Evolutionary conservation across 1,284 basidiomycete genomes (phyloP).

Genomic region (Moesziomyces aphidis): DNA sequence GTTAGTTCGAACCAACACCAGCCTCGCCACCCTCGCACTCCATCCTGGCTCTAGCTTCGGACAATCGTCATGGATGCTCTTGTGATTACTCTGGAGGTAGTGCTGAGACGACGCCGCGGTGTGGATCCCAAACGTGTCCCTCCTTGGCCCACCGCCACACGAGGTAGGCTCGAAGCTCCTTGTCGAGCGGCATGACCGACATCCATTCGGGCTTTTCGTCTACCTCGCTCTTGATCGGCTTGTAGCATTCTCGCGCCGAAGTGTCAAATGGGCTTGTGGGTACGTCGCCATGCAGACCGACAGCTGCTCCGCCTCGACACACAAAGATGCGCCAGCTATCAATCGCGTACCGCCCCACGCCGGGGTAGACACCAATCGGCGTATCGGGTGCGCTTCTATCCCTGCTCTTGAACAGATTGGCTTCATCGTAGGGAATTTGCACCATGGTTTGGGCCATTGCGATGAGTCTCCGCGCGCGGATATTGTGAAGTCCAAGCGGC

Average conservation of each 20-base stretch:
- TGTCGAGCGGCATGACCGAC: conserved; percentile 40
- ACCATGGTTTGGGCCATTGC: conserved; percentile 29
- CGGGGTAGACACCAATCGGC: conserved; percentile 32
- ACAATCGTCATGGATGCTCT: neutral
- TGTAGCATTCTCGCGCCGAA: too few species aligned
- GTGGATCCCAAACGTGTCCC: conserved; percentile 31
- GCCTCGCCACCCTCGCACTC: too few species aligned
- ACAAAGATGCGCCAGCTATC: conserved; percentile 46
- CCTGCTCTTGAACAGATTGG: conserved; percentile 21
- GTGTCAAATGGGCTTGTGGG: conserved; percentile 22
- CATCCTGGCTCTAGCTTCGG: neutral
- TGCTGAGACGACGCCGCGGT: conserved; percentile 12
- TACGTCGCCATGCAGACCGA: conserved; percentile 16
- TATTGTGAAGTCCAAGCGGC: conserved; percentile 39
- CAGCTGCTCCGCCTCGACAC: conserved; percentile 21
- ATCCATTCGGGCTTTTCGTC: conserved; percentile 27
- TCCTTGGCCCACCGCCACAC: conserved; percentile 42
- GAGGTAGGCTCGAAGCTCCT: conserved; percentile 45
- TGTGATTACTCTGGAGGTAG: neutral
- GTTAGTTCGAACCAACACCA: too few species aligned
- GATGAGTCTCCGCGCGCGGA: conserved; percentile 28
- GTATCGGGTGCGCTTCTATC: conserved; percentile 28
- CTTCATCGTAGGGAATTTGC: conserved; percentile 30
- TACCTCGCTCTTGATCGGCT: neutral
- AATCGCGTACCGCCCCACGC: conserved; percentile 41